Base-by-base conservation (phyloP, 345 rosid genomes). In the Raphanus sativus region DNA sequence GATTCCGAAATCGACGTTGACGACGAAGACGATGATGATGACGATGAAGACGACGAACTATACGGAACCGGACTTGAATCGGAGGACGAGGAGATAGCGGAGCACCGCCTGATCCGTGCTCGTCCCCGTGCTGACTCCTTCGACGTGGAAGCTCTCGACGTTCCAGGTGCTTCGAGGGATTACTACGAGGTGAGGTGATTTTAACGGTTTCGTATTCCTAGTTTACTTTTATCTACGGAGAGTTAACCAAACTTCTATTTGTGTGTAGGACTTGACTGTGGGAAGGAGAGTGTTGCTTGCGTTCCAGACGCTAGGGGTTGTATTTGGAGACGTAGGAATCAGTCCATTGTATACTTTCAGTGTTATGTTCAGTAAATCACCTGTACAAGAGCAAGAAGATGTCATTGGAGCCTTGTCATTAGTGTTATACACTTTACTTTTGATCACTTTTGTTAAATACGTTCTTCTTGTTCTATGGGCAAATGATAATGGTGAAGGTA, bases 401-500 rank as follows among this genome's bases (percentile, higher is more conserved):
- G 85, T 96, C 63, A 82, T 96, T 71, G 99, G 99, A 75, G 99
- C 97, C 69, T 86, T 96, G 66, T 91, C 99, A 28, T 83, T 96
- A 52, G 99, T 93, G 65, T 71, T 96, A 6, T 96, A 93, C 79
- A 91, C 97, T 45, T 86, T 95, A 81, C 86, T 96, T 78, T 85
- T 96, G 89, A 87, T 93, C 68, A 93, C 99, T 68, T 82, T 93
- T 28, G 80, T 96, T 52, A 95, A 92, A 80, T 95, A 95, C 85
- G 94, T 93, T 69, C 89, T 95, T 70, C 90, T 95, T 70, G 99
- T 93, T 75, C 94, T 95, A 42, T 93, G 97, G 96, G 99, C 96
- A 56, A 95, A 95, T 81, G 98, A 95, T 70, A 96, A 95, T 56
- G 99, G 99, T 60, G 99, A 95, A 95, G 99, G 98, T 95, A 83